phyloP scores from a whole-genome alignment of 1,139 yeast species.

The Nakaseomyces uthaithaninus region DNA sequence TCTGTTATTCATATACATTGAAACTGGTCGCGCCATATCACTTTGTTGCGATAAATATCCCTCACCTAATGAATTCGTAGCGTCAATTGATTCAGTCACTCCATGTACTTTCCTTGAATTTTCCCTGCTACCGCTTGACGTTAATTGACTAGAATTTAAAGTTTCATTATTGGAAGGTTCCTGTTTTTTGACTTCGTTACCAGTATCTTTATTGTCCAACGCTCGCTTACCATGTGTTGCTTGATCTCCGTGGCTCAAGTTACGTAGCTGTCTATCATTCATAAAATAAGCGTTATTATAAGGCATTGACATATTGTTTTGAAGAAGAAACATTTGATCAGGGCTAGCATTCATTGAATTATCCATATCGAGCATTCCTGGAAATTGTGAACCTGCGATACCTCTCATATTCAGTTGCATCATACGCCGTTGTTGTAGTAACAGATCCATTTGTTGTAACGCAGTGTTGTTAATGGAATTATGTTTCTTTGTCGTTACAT shows the following conservation, averaged over 20 bases:
- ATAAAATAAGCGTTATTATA: neutral
- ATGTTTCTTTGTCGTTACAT: neutral
- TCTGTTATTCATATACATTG: constrained; percentile 2
- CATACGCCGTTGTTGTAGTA: neutral
- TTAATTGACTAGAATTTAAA: neutral
- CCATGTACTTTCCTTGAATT: too few relatives aligned
- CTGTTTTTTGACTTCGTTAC: neutral
- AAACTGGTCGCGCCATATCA: constrained; percentile 1
- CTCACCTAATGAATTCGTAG: neutral
- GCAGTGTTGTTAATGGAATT: neutral
- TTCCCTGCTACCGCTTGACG: neutral
- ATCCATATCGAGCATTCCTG: neutral
- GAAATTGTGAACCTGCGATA: neutral
- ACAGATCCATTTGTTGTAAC: neutral
- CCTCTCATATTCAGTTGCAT: constrained; percentile 3
- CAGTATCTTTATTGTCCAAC: neutral
- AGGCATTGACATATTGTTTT: neutral
- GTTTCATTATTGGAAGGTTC: neutral
- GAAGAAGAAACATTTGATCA: neutral
- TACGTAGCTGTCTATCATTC: too few relatives aligned
- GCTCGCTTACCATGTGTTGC: neutral
- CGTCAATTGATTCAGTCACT: neutral
- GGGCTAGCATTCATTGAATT: neutral
- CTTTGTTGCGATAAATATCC: neutral
- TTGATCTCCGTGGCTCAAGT: too few relatives aligned